Percentiles rank a stretch among this genome's conserved stretches.
Evolutionary conservation across 1,284 basidiomycete species (phyloP).

Genomic region (Melampsora abietis-canadensis): DNA sequence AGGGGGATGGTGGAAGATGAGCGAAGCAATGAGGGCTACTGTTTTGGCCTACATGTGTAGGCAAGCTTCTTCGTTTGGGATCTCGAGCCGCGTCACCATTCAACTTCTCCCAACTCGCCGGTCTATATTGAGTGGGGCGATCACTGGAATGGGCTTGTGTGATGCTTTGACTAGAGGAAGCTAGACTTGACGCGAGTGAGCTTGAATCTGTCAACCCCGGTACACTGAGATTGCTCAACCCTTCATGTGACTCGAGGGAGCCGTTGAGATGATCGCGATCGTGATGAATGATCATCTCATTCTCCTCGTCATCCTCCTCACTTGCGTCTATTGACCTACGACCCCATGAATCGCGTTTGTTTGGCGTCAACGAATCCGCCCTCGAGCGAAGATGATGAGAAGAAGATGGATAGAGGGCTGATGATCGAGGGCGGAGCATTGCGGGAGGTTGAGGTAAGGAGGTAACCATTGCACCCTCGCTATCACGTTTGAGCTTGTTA

Average conservation of each 20-base stretch:
- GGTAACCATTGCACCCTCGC: constrained; percentile 19
- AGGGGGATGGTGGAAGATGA: constrained; percentile 11
- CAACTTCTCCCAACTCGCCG: constrained; percentile 27
- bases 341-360: constrained; percentile 21
- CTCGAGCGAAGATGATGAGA: constrained; percentile 1
- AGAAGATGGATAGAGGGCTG: neutral
- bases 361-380: neutral
- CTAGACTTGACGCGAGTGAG: constrained; percentile 40
- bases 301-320: constrained; percentile 39
- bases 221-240: constrained; percentile 28
- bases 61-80: constrained; percentile 39
- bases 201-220: constrained; percentile 42
- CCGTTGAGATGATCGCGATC: constrained; percentile 24
- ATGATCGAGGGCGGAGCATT: neutral
- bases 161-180: constrained; percentile 29
- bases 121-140: neutral
- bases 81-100: constrained; percentile 16
- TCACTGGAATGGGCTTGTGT: constrained; percentile 1
- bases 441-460: constrained; percentile 6
- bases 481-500: constrained; percentile 34
- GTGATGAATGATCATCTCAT: constrained; percentile 9
- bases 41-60: constrained; percentile 17
- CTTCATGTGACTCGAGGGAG: constrained; percentile 42
- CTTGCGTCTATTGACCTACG: constrained; percentile 15
- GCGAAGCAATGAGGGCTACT: neutral